phyloP scores from a whole-genome alignment of 2,329 filamentous ascomycete genomes.

The Calcarisporium arbuscula region DNA sequence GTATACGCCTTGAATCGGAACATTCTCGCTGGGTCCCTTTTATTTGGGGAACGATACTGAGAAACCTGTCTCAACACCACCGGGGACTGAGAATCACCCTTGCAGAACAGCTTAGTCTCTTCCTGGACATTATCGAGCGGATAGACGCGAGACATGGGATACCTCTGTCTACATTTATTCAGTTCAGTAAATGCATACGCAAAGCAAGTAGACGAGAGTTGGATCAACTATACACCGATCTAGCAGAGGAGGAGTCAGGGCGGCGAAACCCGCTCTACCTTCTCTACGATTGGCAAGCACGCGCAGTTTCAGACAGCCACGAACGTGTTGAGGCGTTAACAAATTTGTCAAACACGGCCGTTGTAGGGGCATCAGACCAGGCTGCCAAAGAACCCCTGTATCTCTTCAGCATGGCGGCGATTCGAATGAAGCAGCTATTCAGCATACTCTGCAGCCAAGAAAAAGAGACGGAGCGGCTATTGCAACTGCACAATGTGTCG shows the following conservation, averaged over 20 bases:
- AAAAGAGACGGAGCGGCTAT: slow-evolving; percentile 10
- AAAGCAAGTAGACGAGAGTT: slow-evolving; percentile 17
- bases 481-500: slow-evolving; percentile 17
- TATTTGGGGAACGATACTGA: slow-evolving; percentile 28
- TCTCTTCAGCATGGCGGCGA: slow-evolving; percentile 14
- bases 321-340: too few species aligned
- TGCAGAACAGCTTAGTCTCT: slow-evolving; percentile 22
- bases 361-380: background rate
- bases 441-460: slow-evolving; percentile 19
- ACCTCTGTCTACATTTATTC: slow-evolving; percentile 12
- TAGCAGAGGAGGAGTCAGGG: slow-evolving; percentile 9
- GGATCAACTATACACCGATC: slow-evolving; percentile 12
- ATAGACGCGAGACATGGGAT: slow-evolving; percentile 20
- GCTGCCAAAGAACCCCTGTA: background rate
- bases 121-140: slow-evolving; percentile 19
- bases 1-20: slow-evolving; percentile 16
- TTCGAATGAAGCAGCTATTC: slow-evolving; percentile 21
- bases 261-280: slow-evolving; percentile 4
- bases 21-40: slow-evolving; percentile 21
- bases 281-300: slow-evolving; percentile 2
- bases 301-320: too few species aligned
- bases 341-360: too few species aligned
- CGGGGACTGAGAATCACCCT: slow-evolving; percentile 19
- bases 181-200: slow-evolving; percentile 16
- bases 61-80: slow-evolving; percentile 24